Base-by-base conservation (phyloP, 2,329 filamentous ascomycete species). In the Stachybotrys chlorohalonatus region DNA sequence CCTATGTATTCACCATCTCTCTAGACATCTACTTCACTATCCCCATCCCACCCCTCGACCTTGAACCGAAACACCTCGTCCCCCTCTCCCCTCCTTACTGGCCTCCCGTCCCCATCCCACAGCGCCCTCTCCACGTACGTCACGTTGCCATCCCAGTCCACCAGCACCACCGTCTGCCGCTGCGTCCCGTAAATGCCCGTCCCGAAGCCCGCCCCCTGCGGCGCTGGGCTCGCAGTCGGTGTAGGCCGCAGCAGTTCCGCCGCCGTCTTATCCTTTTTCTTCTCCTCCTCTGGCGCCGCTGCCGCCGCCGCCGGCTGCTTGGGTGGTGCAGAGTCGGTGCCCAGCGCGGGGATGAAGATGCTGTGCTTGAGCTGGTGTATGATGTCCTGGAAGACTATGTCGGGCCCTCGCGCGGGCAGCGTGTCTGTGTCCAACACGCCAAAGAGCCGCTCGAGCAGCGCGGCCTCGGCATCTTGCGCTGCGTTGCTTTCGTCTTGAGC, bases 131-230 rank as follows among this genome's bases (percentile, higher is more conserved):
- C 83, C 32, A 74, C 73, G 61, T 80, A 83, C 0, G 76, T 79
- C 16, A 84, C 80, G 42, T 81, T 81, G 3, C 83, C 83, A 3
- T 84, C 74, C 79, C 80, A 83, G 60, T 84, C 82, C 7, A 86
- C 78, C 49, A 85, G 68, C 13, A 86, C 67, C 13, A 85, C 70
- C 0, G 83, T 86, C 70, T 86, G 83, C 45, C 83, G 70, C 68
- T 86, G 83, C 6, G 83, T 86, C 5, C 83, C 83, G 60, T 86
- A 86, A 58, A 83, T 70, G 1, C 83, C 83, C 6, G 75, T 80
- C 63, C 80, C 78, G 59, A 82, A 83, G 1, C 73, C 74, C 31
- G 51, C 53, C 7, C 47, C 53, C 30, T 55, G 66, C 54, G 58
- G 65, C 36, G 64, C 62, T 7, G 69, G 63, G 15, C 74, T 73